phyloP scores from a whole-genome alignment of 148 eudicot species.

The Camellia sinensis region DNA sequence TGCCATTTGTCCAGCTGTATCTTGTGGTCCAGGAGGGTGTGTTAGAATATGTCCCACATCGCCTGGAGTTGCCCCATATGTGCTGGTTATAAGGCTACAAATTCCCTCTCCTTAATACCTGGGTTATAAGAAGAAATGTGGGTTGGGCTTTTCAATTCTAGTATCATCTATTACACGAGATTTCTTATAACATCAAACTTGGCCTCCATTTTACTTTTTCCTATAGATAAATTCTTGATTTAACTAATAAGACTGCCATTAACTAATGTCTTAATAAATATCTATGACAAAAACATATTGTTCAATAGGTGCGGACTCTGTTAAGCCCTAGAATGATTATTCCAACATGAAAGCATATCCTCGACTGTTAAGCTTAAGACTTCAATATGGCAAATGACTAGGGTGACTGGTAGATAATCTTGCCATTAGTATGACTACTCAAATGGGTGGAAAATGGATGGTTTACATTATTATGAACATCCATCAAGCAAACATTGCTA shows the following conservation, averaged over 20 bases:
- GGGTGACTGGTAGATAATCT: background rate
- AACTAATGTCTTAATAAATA: background rate
- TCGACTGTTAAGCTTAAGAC: background rate
- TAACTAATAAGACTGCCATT: background rate
- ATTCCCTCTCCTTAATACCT: too few relatives aligned
- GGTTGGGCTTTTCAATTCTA: too few relatives aligned
- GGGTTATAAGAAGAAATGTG: too few relatives aligned
- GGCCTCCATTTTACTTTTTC: background rate
- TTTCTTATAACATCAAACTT: background rate
- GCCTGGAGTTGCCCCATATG: too few relatives aligned
- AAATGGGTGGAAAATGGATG: background rate
- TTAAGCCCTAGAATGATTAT: background rate
- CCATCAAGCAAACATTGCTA: background rate
- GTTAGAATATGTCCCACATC: too few relatives aligned
- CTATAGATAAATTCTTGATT: background rate
- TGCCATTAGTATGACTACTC: background rate
- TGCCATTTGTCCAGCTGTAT: too few relatives aligned
- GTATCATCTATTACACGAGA: background rate
- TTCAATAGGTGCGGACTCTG: background rate
- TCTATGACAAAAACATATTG: background rate
- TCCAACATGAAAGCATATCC: background rate
- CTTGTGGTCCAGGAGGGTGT: too few relatives aligned
- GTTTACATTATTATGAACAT: background rate
- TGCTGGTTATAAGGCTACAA: too few relatives aligned
- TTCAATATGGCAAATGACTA: slow-evolving; percentile 1